Evolutionary conservation across 495 filamentous ascomycete species (phyloP).

Genomic region (Penicillium silybi): DNA sequence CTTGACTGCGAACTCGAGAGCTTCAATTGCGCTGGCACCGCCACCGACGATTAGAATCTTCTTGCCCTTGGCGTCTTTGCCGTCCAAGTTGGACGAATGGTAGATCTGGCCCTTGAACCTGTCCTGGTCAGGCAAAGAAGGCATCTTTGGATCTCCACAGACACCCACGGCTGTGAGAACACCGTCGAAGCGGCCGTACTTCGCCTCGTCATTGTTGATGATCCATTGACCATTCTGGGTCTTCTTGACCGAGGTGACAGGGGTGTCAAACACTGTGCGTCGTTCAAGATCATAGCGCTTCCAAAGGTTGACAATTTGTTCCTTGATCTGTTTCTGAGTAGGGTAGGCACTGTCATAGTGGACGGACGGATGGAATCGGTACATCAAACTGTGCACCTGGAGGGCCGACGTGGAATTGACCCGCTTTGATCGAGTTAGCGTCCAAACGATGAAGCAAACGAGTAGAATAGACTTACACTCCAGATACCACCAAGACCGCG

Average conservation of each 20-base stretch:
- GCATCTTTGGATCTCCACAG: conserved; percentile 73
- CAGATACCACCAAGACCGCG: conserved; percentile 74
- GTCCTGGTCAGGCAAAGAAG: conserved; percentile 60
- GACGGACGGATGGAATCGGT: conserved; percentile 80
- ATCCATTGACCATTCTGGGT: conserved; percentile 71
- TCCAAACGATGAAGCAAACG: neutral
- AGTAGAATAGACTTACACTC: conserved; percentile 54
- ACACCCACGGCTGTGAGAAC: conserved; percentile 74
- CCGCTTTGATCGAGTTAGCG: conserved; percentile 38
- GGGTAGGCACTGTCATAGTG: conserved; percentile 73
- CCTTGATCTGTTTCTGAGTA: conserved; percentile 65
- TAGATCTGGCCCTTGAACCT: conserved; percentile 64
- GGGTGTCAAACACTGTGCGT: conserved; percentile 68
- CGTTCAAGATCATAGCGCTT: conserved; percentile 66
- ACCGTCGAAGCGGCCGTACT: conserved; percentile 71
- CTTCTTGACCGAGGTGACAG: conserved; percentile 63
- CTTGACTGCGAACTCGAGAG: conserved; percentile 71
- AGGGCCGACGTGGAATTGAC: conserved; percentile 81
- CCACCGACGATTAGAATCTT: conserved; percentile 73
- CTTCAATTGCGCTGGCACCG: conserved; percentile 79
- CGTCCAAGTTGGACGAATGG: conserved; percentile 72
- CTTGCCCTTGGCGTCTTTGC: conserved; percentile 66
- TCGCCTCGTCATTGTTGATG: conserved; percentile 68
- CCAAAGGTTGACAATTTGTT: conserved; percentile 69
- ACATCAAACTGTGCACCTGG: conserved; percentile 84